phyloP scores from a whole-genome alignment of 208 protist species.

The Acanthamoeba lenticulata region DNA sequence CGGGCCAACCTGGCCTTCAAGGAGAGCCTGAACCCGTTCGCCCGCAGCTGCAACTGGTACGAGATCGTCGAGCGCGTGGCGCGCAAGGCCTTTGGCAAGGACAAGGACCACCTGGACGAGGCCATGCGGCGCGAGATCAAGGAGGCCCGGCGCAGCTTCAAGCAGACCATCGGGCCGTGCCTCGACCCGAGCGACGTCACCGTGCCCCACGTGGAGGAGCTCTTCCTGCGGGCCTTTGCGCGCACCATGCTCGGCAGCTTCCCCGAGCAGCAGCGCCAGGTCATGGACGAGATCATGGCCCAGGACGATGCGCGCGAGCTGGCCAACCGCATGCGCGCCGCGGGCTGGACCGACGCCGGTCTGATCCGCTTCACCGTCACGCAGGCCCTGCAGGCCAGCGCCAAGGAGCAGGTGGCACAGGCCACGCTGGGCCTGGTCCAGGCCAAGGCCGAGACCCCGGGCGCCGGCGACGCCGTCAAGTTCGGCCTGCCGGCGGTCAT shows the following conservation, averaged over 20 bases:
- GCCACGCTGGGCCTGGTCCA: neutral
- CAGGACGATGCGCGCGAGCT: neutral
- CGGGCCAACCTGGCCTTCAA: neutral
- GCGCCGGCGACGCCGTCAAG: neutral
- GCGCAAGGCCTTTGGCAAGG: conserved; percentile 3
- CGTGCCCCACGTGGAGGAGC: neutral
- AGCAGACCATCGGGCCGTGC: conserved; percentile 11
- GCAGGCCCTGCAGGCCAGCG: neutral
- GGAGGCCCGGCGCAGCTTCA: neutral
- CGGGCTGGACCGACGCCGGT: neutral
- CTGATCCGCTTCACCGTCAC: conserved; percentile 6
- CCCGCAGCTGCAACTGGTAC: conserved; percentile 46
- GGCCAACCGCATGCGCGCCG: neutral
- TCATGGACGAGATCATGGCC: neutral
- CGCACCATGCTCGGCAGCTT: neutral
- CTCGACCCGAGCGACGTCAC: neutral
- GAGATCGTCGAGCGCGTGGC: neutral
- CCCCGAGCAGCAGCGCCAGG: conserved; percentile 4
- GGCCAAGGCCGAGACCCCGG: neutral
- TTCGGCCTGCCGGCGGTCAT: conserved; percentile 1
- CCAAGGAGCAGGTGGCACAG: conserved; percentile 12
- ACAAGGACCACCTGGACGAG: neutral
- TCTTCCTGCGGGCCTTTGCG: conserved; percentile 28
- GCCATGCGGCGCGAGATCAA: neutral
- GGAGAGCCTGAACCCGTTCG: conserved; percentile 28